Conservation (phyloP, 2,329 filamentous ascomycete genomes). For the Podosphaera fusca region DNA sequence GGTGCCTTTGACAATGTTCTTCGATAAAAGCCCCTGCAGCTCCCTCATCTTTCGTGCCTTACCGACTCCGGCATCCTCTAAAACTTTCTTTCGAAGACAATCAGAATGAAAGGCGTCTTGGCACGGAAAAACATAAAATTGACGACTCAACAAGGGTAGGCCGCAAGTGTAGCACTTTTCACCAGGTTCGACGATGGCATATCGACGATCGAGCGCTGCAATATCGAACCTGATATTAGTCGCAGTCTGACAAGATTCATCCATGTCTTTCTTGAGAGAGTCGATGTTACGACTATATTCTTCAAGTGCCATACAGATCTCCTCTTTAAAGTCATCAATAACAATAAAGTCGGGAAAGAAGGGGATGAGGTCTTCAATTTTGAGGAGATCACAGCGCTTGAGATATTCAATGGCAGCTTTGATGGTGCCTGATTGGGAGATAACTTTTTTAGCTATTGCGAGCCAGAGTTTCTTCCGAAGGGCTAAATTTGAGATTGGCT, state of each 20-base stretch:
- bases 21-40: slow-evolving; percentile 62
- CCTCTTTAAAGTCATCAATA: slow-evolving; percentile 97
- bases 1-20: slow-evolving; percentile 43
- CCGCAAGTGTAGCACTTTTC: slow-evolving; percentile 83
- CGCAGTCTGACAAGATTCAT: slow-evolving; percentile 72
- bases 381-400: slow-evolving; percentile 70
- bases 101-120: slow-evolving; percentile 96
- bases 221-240: slow-evolving; percentile 82
- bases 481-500: slow-evolving; percentile 52
- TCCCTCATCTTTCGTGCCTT: slow-evolving; percentile 65
- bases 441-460: slow-evolving; percentile 82
- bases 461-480: slow-evolving; percentile 91
- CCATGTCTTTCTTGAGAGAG: slow-evolving; percentile 75
- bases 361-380: slow-evolving; percentile 89
- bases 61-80: slow-evolving; percentile 56
- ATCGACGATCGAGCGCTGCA: slow-evolving; percentile 60
- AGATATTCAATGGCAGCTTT: slow-evolving; percentile 86
- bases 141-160: slow-evolving; percentile 63
- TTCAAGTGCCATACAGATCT: slow-evolving; percentile 83
- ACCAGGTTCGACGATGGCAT: slow-evolving; percentile 88
- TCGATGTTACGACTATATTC: slow-evolving; percentile 88
- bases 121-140: slow-evolving; percentile 97
- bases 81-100: slow-evolving; percentile 65
- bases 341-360: slow-evolving; percentile 98
- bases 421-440: slow-evolving; percentile 66